Conservation (phyloP, 2,329 filamentous ascomycete species). For the Furcasterigmium sp. region DNA sequence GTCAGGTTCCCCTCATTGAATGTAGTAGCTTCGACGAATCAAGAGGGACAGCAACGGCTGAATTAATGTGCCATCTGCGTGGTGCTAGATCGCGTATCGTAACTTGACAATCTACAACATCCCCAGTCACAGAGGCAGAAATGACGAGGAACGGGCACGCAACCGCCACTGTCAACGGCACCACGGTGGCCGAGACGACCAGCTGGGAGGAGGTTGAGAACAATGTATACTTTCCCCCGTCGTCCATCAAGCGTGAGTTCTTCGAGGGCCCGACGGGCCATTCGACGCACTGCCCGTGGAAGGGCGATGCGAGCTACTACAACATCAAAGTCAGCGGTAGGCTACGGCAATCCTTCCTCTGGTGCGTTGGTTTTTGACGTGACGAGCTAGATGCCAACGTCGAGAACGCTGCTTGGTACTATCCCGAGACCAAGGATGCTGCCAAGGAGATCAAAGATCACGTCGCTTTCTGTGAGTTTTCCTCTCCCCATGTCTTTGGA, state of each 20-base stretch:
- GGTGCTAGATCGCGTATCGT: no score
- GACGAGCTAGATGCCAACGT: constrained; percentile 37
- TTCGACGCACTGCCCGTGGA: constrained; percentile 49
- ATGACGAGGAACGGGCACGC: constrained; percentile 22
- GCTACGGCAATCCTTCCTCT: constrained; percentile 6
- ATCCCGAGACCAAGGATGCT: constrained; percentile 42
- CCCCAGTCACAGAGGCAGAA: no score
- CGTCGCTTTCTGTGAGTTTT: constrained; percentile 51
- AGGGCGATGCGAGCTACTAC: constrained; percentile 53
- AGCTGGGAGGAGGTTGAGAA: constrained; percentile 50
- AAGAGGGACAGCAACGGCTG: no score
- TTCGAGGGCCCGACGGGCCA: constrained; percentile 37
- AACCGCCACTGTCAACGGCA: constrained; percentile 41
- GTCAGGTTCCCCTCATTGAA: no score
- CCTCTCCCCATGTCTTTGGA: not conserved
- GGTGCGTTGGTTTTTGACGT: no score
- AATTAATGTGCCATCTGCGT: no score
- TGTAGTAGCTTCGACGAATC: no score
- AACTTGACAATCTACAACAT: no score
- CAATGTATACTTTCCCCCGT: constrained; percentile 50
- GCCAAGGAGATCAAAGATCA: constrained; percentile 46
- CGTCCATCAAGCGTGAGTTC: constrained; percentile 35
- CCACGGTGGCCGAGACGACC: constrained; percentile 44
- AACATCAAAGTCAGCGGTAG: constrained; percentile 42
- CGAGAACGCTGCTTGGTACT: constrained; percentile 55